Evolutionary conservation across 192 early-diverging fungal species (phyloP), one percentile per base, ranked within the genome.

Genomic region (Glomus cerebriforme): DNA sequence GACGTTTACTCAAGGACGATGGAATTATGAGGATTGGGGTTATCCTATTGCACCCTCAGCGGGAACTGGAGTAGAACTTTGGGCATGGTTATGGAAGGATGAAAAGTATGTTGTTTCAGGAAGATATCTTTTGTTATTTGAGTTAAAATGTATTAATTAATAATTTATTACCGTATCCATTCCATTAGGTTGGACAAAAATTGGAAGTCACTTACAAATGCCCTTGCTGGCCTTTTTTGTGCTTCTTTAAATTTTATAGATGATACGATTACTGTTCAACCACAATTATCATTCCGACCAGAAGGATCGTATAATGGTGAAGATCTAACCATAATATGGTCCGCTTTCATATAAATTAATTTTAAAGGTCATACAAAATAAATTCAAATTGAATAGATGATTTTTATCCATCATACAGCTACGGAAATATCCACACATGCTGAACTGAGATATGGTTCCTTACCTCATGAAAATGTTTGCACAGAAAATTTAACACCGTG

Each of bases 401-500:
- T 68, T 37, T 15, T 54, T 45, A 12, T 26, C 60, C 0, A 17
- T 35, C 22, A 67, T 80, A 22, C 71, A 65, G 73, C 64, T 63
- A 60, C 79, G 26, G 75, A 77, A 47, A 49, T 77, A 32, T 47
- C 24, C 45, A 29, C 63, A 13, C 43, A 75, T 66, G 64, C 71
- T 3, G 83, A 81, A 78, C 63, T 96, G 54, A 88, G 96, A 8
- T 96, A 96, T 63, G 93, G 92, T 1, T 84, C 89, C 17, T 86
- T 99, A 32, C 93, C 97, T 5, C 93, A 94, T 80, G 98, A 99
- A 80, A 92, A 92, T 79, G 95, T 96, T 10, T 99, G 98, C 78
- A 99, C 98, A 6, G 98, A 98, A 81, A 99, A 99, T 82, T 86
- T 99, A 83, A 98, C 98, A 9, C 96, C 97, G 10, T 99, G 96